These are phyloP conservation scores for Gyromitra esculenta DNA, from an alignment of 2,329 filamentous ascomycete genomes.

Conservation along the genomic window DNA sequence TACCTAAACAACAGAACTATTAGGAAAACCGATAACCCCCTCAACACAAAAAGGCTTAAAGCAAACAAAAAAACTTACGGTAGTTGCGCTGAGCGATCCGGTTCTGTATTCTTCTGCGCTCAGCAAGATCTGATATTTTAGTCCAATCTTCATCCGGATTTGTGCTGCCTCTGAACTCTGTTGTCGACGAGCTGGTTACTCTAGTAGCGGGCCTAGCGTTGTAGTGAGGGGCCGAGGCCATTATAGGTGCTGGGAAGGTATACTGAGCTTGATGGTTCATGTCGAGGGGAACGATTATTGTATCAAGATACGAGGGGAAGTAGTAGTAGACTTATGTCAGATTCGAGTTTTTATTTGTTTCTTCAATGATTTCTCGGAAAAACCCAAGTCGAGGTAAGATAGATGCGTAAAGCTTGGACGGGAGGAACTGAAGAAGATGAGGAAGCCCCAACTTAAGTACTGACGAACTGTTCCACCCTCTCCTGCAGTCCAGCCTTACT, in stretches of 20 bases:
- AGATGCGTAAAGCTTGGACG: conserved; percentile 53
- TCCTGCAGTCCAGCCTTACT: conserved; percentile 52
- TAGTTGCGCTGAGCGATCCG: conserved; percentile 76
- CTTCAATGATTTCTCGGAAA: conserved; percentile 18
- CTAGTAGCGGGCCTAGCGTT: conserved; percentile 48
- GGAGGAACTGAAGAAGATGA: conserved; percentile 47
- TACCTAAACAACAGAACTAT: conserved; percentile 67
- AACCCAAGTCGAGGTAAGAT: conserved; percentile 40
- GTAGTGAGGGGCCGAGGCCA: conserved; percentile 45
- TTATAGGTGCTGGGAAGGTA: conserved; percentile 46
- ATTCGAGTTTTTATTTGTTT: conserved; percentile 11
- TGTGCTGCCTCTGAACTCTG: conserved; percentile 55
- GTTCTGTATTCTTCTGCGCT: conserved; percentile 75
- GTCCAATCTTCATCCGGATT: conserved; percentile 76
- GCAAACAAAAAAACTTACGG: conserved; percentile 63
- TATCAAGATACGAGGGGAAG: conserved; percentile 15
- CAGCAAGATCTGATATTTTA: conserved; percentile 76
- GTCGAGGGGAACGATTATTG: conserved; percentile 2
- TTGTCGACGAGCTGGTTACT: conserved; percentile 48
- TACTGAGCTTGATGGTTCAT: conserved; percentile 53
- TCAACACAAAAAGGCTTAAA: neutral
- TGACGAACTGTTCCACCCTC: conserved; percentile 36
- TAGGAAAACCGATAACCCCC: neutral
- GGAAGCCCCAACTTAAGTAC: conserved; percentile 50
- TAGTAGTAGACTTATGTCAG: conserved; percentile 38